phyloP scores from a whole-genome alignment of 768 basidiomycete genomes.

The Tricholoma matsutake region DNA sequence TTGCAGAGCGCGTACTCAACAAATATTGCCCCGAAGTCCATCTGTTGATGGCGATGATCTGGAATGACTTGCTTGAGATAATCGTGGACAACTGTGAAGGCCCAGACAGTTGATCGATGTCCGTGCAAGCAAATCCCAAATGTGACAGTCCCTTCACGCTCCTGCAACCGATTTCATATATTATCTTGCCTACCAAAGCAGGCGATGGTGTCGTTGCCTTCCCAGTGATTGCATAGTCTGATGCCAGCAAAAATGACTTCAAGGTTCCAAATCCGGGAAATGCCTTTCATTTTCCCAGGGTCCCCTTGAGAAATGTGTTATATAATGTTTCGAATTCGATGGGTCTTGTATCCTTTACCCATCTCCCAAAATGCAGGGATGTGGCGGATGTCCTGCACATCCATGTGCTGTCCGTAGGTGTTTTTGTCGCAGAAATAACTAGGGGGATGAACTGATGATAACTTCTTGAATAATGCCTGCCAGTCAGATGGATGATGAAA shows the following conservation, averaged over 20 bases:
- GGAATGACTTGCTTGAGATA: too few relatives aligned
- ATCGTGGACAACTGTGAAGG: too few relatives aligned
- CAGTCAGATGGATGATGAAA: background rate
- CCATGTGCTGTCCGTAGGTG: background rate
- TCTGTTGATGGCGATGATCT: too few relatives aligned
- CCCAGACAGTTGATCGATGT: too few relatives aligned
- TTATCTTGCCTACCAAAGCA: background rate
- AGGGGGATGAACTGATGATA: background rate
- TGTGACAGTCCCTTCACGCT: too few relatives aligned
- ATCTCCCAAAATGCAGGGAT: background rate
- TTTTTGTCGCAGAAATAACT: background rate
- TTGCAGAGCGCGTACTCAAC: too few relatives aligned
- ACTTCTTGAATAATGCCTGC: background rate
- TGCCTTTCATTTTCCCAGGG: background rate
- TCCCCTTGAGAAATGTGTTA: background rate
- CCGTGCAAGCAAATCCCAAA: too few relatives aligned
- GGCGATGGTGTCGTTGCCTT: background rate
- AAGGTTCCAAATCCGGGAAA: background rate
- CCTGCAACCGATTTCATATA: background rate
- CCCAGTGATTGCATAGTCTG: background rate
- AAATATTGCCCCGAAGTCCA: too few relatives aligned
- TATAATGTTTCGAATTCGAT: background rate
- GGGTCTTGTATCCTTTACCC: background rate
- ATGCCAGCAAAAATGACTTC: background rate
- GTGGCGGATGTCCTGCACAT: background rate